Base-by-base conservation (phyloP, 177 flowering plant genomes). In the Tripterygium wilfordii region DNA sequence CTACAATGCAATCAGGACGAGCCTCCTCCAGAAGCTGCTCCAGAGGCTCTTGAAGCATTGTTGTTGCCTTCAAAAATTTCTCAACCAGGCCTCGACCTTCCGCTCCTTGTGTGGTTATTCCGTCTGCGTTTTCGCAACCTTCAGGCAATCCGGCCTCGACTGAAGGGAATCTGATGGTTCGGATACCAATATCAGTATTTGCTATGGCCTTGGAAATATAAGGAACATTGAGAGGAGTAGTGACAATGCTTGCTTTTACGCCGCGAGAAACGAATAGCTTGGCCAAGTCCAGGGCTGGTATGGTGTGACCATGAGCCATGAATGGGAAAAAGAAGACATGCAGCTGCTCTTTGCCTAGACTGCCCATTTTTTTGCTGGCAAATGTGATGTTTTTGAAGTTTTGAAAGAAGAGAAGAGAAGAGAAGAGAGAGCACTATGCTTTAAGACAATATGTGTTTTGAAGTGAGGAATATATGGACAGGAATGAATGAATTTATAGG, bases 11-110 rank as follows among this genome's bases (percentile, higher is more conserved):
- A 38, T 45, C 21, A 9, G 63, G 63, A 0, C 42, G 45, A 9
- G 4, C 6, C 29, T 49, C 51, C 10, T 40, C 23, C 5, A 59
- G 21, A 10, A 52, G 23, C 19, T 59, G 17, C 35, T 36, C 51
- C 3, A 73, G 18, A 2, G 49, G 63, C 3, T 30, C 18, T 5
- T 45, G 31, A 8, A 59, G 45, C 42, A 45, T 13, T 13, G 3
- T 12, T 0, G 27, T 2, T n/a, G 70, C 81, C 6, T 23, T 14
- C 33, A 63, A 41, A 44, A 76, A 76, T 0, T 53, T 64, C 3
- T n/a, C 15, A 1, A 5, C 10, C 33, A 26, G n/a, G n/a, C n/a
- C 9, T n/a, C 27, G 32, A 4, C 1, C 13, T 1, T 15, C 29
- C 17, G 14, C 24, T 1, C 18, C 29, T 3, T 1, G 43, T 3